Base-by-base conservation (phyloP, 2,329 filamentous ascomycete species). In the Alternaria gansuensis region DNA sequence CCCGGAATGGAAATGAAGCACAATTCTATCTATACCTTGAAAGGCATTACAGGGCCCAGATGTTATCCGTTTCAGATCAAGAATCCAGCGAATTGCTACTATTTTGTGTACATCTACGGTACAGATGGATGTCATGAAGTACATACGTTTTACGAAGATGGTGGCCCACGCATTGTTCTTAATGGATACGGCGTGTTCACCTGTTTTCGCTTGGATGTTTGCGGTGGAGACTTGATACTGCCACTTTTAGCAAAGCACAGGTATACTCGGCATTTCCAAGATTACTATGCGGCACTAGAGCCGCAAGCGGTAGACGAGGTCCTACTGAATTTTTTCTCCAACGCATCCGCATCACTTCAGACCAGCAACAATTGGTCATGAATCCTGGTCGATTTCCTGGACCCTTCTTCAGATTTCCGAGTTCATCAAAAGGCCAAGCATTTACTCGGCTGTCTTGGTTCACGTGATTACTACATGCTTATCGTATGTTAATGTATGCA, bases 381-480 rank as follows among this genome's bases (percentile, higher is more conserved):
- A 5, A n/a, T 40, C 9, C 9, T 21, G 3, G 17, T 23, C 46
- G 23, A 36, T 28, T n/a, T 24, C 28, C 23, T 37, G 31, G 46
- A 28, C 24, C 39, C 28, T 44, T 36, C 33, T 52, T 34, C 54
- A 39, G 37, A 41, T 21, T 24, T 10, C 44, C 37, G 49, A 33
- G 33, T 53, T 11, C 29, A 13, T 11, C 21, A 24, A 24, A 48
- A 2, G 31, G 24, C 31, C 53, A 51, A 50, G 52, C 33, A 51
- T 11, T 36, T 50, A 34, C 44, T 46, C 44, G 14, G 13, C 44
- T 26, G 9, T n/a, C 8, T 24, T 17, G 17, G 9, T 13, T 29
- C 55, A 54, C 43, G 55, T 58, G 55, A 58, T 24, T 36, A 5
- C 13, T 13, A 8, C 37, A 26, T 40, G 39, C 33, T 62, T 40